These are phyloP conservation scores for Backusella liffmaniae DNA, from an alignment of 192 early-diverging fungal species.

Conservation along the genomic window DNA sequence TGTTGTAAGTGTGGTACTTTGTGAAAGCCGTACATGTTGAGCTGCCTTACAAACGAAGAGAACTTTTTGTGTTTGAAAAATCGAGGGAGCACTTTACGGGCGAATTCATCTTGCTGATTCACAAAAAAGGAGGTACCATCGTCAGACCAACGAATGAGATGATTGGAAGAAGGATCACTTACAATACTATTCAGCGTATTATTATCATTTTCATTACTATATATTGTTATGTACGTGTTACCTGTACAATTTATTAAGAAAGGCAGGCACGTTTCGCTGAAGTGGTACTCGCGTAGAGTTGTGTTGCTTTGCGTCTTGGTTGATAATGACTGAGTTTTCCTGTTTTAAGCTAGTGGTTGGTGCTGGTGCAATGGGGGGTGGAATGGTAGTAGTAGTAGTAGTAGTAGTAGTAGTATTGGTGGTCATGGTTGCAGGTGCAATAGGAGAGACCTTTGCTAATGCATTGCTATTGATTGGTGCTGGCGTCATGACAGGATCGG, in stretches of 20 bases:
- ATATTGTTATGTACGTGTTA: slow-evolving; percentile 30
- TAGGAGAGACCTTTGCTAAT: not conserved
- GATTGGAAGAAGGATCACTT: slow-evolving; percentile 72
- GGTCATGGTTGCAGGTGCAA: too few relatives aligned
- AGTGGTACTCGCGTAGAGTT: not conserved
- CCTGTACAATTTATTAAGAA: slow-evolving; percentile 91
- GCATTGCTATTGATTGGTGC: not conserved
- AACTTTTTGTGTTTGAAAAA: slow-evolving; percentile 96
- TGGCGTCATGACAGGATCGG: not conserved
- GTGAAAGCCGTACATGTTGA: slow-evolving; percentile 98
- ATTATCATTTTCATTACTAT: not conserved
- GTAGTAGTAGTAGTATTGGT: not conserved
- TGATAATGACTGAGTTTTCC: not conserved
- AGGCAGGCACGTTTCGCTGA: slow-evolving; percentile 72
- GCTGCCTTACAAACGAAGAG: slow-evolving; percentile 86
- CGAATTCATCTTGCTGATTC: slow-evolving; percentile 36
- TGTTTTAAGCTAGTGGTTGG: not conserved
- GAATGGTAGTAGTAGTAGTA: not conserved
- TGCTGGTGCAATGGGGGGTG: not conserved
- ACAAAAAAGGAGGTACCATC: slow-evolving; percentile 87
- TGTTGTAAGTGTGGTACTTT: slow-evolving; percentile 93
- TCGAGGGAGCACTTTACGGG: slow-evolving; percentile 64
- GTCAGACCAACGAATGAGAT: slow-evolving; percentile 88
- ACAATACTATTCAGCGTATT: slow-evolving; percentile 73
- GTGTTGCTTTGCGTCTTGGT: not conserved